Evolutionary conservation across 1,284 basidiomycete genomes (phyloP).

Genomic region (Ustilago loliicola): DNA sequence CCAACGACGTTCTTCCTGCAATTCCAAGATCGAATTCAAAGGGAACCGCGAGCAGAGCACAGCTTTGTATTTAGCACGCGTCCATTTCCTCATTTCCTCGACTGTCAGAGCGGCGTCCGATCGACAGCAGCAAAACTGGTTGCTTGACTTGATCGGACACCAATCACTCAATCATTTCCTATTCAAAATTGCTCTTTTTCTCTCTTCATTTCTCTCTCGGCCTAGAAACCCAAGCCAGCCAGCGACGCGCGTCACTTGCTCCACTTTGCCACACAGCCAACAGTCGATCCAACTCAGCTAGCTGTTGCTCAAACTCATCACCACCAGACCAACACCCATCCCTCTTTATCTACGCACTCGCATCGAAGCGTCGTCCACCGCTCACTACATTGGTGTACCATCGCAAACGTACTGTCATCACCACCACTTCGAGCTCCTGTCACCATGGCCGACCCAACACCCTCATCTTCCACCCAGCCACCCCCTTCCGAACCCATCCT

Average conservation of each 20-base stretch:
- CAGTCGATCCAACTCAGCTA: conserved; percentile 4
- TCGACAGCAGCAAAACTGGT: conserved; percentile 1
- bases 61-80: conserved; percentile 3
- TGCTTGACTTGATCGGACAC: background rate
- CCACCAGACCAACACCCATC: background rate
- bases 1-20: conserved; percentile 7
- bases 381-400: too few species aligned
- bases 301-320: conserved; percentile 6
- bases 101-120: background rate
- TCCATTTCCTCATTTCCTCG: background rate
- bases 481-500: conserved; percentile 45
- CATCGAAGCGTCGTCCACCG: too few species aligned
- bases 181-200: too few species aligned
- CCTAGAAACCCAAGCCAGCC: conserved; percentile 11
- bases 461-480: conserved; percentile 41
- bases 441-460: conserved; percentile 55
- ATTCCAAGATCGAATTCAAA: conserved; percentile 8
- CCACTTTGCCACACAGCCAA: conserved; percentile 21
- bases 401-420: too few species aligned
- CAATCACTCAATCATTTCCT: too few species aligned
- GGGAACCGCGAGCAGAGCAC: too few species aligned
- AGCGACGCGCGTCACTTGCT: conserved; percentile 49
- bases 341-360: too few species aligned
- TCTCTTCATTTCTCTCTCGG: conserved; percentile 20
- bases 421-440: too few species aligned